Evolutionary conservation across 192 early-diverging fungal genomes (phyloP).

Genomic region (Coemansia sp.): DNA sequence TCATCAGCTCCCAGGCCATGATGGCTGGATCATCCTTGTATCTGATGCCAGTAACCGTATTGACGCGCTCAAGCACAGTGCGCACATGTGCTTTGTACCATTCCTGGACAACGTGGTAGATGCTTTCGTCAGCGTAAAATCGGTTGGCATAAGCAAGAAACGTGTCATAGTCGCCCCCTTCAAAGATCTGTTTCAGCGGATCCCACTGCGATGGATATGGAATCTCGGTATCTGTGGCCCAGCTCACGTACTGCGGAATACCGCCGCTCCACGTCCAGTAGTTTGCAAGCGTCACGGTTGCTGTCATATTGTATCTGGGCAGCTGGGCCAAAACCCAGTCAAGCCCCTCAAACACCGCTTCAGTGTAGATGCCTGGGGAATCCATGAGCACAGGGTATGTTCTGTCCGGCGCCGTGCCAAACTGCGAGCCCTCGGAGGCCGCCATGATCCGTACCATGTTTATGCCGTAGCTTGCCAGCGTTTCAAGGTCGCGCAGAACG

Average conservation of each 20-base stretch:
- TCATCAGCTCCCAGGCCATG: constrained; percentile 70
- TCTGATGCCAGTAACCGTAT: constrained; percentile 51
- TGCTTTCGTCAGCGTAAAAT: constrained; percentile 52
- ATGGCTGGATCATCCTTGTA: constrained; percentile 64
- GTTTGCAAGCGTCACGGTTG: constrained; percentile 59
- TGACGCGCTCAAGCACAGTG: constrained; percentile 48
- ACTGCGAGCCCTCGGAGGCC: constrained; percentile 58
- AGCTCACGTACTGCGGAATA: constrained; percentile 62
- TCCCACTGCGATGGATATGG: constrained; percentile 62
- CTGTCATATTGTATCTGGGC: constrained; percentile 58
- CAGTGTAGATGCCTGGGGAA: constrained; percentile 58
- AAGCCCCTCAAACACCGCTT: constrained; percentile 60
- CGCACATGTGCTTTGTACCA: constrained; percentile 56
- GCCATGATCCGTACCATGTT: constrained; percentile 70
- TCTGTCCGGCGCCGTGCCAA: constrained; percentile 56
- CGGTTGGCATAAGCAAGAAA: constrained; percentile 55
- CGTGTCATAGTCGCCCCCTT: constrained; percentile 32
- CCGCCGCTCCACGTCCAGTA: constrained; percentile 78
- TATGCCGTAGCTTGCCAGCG: constrained; percentile 50
- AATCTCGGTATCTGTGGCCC: constrained; percentile 57
- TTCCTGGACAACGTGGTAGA: constrained; percentile 30
- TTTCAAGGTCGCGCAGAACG: constrained; percentile 56
- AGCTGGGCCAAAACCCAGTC: constrained; percentile 65
- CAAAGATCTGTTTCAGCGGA: constrained; percentile 19
- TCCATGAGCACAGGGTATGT: constrained; percentile 63